These are phyloP conservation scores for Mycosphaerelloides madeirae DNA, from an alignment of 2,329 filamentous ascomycete genomes.

Conservation along the genomic window DNA sequence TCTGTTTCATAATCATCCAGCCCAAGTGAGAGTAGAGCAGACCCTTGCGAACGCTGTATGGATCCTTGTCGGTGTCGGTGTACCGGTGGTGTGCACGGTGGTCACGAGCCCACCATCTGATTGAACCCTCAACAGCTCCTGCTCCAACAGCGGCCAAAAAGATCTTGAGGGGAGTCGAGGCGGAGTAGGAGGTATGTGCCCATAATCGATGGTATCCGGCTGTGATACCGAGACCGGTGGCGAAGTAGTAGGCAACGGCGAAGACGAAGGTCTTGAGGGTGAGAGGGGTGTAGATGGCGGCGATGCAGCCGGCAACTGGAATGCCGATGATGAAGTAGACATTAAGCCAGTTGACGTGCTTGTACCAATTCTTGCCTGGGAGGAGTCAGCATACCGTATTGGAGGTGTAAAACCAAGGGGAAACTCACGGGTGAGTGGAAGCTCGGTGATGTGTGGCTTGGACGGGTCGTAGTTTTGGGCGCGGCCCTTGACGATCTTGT, in stretches of 20 bases:
- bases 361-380: conserved; percentile 67
- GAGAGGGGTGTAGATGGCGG: conserved; percentile 73
- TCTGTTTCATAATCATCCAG: conserved; percentile 93
- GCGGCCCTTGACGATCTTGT: conserved; percentile 46
- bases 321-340: conserved; percentile 73
- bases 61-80: conserved; percentile 88
- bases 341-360: conserved; percentile 93
- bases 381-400: no score
- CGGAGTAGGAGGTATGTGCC: conserved; percentile 82
- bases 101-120: conserved; percentile 83
- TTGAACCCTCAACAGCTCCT: conserved; percentile 78
- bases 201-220: conserved; percentile 73
- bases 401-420: conserved; percentile 25
- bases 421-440: conserved; percentile 59
- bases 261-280: conserved; percentile 67
- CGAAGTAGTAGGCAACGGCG: conserved; percentile 75
- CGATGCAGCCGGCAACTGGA: conserved; percentile 67
- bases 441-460: conserved; percentile 83
- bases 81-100: conserved; percentile 87
- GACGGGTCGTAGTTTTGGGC: conserved; percentile 54
- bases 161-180: conserved; percentile 68
- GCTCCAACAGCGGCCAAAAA: conserved; percentile 77
- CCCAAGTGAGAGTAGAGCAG: conserved; percentile 78
- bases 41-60: conserved; percentile 86
- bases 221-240: conserved; percentile 51